A percentile compares a stretch with the other conserved stretches of the same genome.
Conservation (phyloP, 2,329 filamentous ascomycete genomes). For the Penicillium olsonii region DNA sequence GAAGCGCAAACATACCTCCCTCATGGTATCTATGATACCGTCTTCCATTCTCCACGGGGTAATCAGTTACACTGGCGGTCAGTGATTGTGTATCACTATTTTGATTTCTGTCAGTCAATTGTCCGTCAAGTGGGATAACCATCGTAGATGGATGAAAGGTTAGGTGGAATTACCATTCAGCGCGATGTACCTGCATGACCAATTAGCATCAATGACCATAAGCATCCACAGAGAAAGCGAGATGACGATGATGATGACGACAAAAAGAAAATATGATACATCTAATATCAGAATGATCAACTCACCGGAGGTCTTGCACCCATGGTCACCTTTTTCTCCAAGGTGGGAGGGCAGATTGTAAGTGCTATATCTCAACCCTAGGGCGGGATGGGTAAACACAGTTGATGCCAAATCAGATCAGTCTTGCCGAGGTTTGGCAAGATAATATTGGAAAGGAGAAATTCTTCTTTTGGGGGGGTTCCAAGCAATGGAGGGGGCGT, state of each 20-base stretch:
- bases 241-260: neutral
- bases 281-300: slow-evolving; percentile 1
- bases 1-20: slow-evolving; percentile 35
- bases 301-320: slow-evolving; percentile 18
- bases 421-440: neutral
- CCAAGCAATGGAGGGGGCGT: slow-evolving; percentile 1
- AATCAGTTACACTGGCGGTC: slow-evolving; percentile 46
- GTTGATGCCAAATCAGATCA: slow-evolving; percentile 5
- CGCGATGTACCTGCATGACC: neutral
- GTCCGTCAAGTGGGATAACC: neutral
- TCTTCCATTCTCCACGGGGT: slow-evolving; percentile 45
- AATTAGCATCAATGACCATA: slow-evolving; percentile 1
- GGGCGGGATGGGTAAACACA: slow-evolving; percentile 5
- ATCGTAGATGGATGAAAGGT: neutral
- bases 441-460: neutral
- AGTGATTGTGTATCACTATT: slow-evolving; percentile 45
- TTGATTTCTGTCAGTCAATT: slow-evolving; percentile 9
- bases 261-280: neutral
- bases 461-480: neutral
- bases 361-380: slow-evolving; percentile 13
- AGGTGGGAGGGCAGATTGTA: slow-evolving; percentile 5
- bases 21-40: slow-evolving; percentile 49
- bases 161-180: slow-evolving; percentile 6
- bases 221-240: neutral
- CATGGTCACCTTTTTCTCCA: slow-evolving; percentile 14